Evolutionary conservation across 495 filamentous ascomycete genomes (phyloP).

Genomic region (Cercophora newfieldiana): DNA sequence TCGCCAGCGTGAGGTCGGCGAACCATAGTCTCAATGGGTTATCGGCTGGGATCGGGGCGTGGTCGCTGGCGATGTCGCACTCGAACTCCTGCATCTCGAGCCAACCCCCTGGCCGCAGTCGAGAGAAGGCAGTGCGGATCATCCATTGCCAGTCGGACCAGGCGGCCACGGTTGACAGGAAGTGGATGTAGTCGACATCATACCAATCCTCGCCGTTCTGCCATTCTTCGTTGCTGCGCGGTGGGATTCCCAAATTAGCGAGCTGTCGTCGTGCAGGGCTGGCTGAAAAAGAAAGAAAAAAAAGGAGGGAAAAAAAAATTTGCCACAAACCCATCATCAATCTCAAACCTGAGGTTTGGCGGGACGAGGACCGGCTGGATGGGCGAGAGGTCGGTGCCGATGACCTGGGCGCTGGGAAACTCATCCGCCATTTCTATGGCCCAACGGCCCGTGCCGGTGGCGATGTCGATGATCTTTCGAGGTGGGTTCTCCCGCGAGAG

Average conservation of each 20-base stretch:
- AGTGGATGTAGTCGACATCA: constrained; percentile 17
- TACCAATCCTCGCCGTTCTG: constrained; percentile 4
- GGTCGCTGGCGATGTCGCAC: constrained; percentile 5
- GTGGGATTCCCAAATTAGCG: background rate
- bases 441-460: constrained; percentile 32
- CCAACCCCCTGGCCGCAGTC: constrained; percentile 3
- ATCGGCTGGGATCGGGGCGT: background rate
- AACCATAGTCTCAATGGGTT: constrained; percentile 3
- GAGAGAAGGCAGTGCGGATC: background rate
- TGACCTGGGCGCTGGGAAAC: constrained; percentile 25
- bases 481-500: constrained; percentile 1
- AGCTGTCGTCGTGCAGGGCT: background rate
- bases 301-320: no score
- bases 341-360: constrained; percentile 39
- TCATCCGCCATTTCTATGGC: constrained; percentile 28
- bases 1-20: background rate
- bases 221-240: constrained; percentile 7
- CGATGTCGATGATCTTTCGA: constrained; percentile 25
- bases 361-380: constrained; percentile 39
- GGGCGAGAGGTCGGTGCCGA: constrained; percentile 46
- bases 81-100: constrained; percentile 15
- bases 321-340: constrained; percentile 41
- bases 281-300: no score
- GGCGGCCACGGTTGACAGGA: background rate
- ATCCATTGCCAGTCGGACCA: constrained; percentile 14